Base-by-base conservation (phyloP, 225 moss, liverwort and hornwort species). In the Polytrichum formosum region DNA sequence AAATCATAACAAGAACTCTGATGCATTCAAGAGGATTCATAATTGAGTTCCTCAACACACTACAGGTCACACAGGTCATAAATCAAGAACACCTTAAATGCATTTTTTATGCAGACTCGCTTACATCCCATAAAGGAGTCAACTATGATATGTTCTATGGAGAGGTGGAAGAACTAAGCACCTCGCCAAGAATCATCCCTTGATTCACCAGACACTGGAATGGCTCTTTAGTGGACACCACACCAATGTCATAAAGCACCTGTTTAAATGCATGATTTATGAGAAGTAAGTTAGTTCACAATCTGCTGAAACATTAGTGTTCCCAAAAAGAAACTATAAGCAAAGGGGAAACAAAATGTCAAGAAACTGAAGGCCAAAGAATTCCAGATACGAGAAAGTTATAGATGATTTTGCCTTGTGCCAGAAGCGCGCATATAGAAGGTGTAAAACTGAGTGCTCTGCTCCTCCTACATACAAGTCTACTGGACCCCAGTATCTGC, bases 141-240 rank as follows among this genome's bases (percentile, higher is more conserved):
- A 46, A 46, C 4, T 46, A 46, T 0, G 10, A 37, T 37, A 0
- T 37, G 37, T 25, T 10, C 25, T 61, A 26, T 28, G 18, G 18
- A 37, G 21, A 61, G 5, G 26, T 61, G 18, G n/a, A 70, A 46
- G 55, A 55, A 64, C 20, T 23, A 70, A 22, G 73, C 87, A 97
- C 96, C 94, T 98, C 94, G 71, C 97, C 94, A 26, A 98, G 91
- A 82, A 98, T 98, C 94, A 94, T 98, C 76, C 94, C 97, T 68
- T 98, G 97, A 67, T 98, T 98, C 70, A 98, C 92, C 61, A 98
- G 74, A 65, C 94, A 88, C 69, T 98, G 90, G 70, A 98, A 98
- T 5, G 97, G 97, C 71, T 98, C 97, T 77, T 94, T 98, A 0
- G 94, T 90, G 71, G 97, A 94, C 5, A 98, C 97, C 4, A 80